These are phyloP conservation scores for Kazachstania psychrophila DNA, from an alignment of 805 yeast genomes.

Conservation along the genomic window DNA sequence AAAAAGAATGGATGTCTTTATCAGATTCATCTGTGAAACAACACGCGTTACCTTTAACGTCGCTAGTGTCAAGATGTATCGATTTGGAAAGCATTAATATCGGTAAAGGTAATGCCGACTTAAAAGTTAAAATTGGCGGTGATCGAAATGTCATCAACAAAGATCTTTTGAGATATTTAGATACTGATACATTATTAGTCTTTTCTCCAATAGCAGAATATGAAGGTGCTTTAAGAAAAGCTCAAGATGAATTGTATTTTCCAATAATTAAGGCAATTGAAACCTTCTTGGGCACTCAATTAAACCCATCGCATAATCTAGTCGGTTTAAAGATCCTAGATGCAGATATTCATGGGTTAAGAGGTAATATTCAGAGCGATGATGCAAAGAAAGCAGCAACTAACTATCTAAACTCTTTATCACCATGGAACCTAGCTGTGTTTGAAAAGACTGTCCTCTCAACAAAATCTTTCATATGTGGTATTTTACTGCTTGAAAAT, in stretches of 20 bases:
- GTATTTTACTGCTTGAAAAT: constrained; percentile 54
- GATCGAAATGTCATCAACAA: constrained; percentile 44
- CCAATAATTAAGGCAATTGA: constrained; percentile 69
- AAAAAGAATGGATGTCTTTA: constrained; percentile 80
- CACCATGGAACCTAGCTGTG: constrained; percentile 73
- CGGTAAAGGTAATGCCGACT: constrained; percentile 32
- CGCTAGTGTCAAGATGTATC: constrained; percentile 76
- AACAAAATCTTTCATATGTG: constrained; percentile 80
- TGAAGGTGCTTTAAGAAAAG: constrained; percentile 69
- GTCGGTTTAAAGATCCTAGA: constrained; percentile 55
- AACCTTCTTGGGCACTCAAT: constrained; percentile 37
- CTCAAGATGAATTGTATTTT: constrained; percentile 68
- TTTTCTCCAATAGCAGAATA: constrained; percentile 75
- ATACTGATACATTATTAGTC: constrained; percentile 87
- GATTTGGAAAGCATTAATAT: constrained; percentile 47
- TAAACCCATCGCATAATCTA: constrained; percentile 6
- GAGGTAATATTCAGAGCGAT: constrained; percentile 66
- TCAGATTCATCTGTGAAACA: constrained; percentile 61
- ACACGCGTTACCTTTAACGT: constrained; percentile 69
- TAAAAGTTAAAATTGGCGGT: constrained; percentile 53
- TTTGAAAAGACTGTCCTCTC: constrained; percentile 83
- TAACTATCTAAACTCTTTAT: constrained; percentile 54
- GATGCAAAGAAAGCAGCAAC: constrained; percentile 53
- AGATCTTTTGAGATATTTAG: constrained; percentile 69
- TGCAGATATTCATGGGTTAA: constrained; percentile 69